These are phyloP conservation scores for Clitoria ternatea DNA, from an alignment of 306 rosid species.

Conservation along the genomic window DNA sequence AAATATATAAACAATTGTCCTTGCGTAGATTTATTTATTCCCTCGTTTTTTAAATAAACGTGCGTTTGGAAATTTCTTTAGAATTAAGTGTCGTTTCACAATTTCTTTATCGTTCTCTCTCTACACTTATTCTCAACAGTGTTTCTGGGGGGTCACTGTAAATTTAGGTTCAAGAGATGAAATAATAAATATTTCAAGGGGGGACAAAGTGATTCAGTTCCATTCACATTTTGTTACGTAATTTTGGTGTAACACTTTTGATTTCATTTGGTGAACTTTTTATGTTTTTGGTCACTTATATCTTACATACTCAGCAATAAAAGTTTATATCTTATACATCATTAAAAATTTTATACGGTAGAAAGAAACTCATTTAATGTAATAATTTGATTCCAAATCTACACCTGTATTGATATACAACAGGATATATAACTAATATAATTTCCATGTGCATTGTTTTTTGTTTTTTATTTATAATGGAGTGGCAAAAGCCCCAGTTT, in stretches of 20 bases:
- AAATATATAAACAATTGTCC: neutral
- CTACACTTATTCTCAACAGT: neutral
- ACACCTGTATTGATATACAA: neutral
- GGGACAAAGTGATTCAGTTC: too few relatives aligned
- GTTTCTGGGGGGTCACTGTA: neutral
- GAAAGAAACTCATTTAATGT: too few relatives aligned
- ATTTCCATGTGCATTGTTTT: neutral
- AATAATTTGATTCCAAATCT: too few relatives aligned
- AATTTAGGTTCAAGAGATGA: neutral
- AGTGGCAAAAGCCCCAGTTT: too few relatives aligned
- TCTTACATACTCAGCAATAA: too few relatives aligned
- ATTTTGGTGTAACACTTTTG: too few relatives aligned
- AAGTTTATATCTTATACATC: too few relatives aligned
- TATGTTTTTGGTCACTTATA: too few relatives aligned
- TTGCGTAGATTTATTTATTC: neutral
- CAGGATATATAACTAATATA: neutral
- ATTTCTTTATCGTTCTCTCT: neutral
- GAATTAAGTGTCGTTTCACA: neutral
- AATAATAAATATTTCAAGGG: neutral
- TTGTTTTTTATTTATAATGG: neutral
- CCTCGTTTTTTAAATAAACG: neutral
- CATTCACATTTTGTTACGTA: too few relatives aligned
- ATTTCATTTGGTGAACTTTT: too few relatives aligned
- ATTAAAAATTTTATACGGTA: too few relatives aligned
- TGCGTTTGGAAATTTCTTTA: neutral